phyloP scores from a whole-genome alignment of 73 alveolate genomes.

The Blepharisma stoltei region DNA sequence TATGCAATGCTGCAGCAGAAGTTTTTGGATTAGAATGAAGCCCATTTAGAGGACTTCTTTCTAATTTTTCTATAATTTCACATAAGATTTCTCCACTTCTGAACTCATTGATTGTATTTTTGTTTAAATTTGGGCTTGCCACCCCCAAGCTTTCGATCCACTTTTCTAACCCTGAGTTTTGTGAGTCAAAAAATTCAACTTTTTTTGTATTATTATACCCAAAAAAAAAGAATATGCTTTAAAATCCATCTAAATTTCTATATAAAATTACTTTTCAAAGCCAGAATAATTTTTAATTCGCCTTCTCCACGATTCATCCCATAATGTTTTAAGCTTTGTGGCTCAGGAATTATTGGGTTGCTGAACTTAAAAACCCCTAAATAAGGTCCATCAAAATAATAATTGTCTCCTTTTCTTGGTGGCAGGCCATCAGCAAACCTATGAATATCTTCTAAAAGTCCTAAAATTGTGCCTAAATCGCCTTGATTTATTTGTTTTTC shows the following conservation, averaged over 20 bases:
- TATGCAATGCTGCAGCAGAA: conserved; percentile 18
- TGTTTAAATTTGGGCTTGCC: background rate
- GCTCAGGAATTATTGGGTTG: background rate
- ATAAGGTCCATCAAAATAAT: background rate
- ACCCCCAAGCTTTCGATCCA: background rate
- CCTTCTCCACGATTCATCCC: too few species aligned
- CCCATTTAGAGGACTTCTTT: background rate
- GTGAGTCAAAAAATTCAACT: too few species aligned
- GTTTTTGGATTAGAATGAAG: background rate
- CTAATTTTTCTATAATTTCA: background rate
- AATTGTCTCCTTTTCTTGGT: background rate
- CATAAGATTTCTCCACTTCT: conserved; percentile 8
- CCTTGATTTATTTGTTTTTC: conserved; percentile 23
- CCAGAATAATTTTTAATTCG: too few species aligned
- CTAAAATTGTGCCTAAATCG: background rate
- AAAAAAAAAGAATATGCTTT: too few species aligned
- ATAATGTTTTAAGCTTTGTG: background rate
- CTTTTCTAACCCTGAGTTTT: background rate
- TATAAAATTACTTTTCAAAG: too few species aligned
- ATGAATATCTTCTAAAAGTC: conserved; percentile 17
- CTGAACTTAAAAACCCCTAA: background rate
- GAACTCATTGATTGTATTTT: background rate
- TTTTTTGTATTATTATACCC: too few species aligned
- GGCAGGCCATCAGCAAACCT: conserved; percentile 12
- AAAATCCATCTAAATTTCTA: too few species aligned